Percentiles rank a stretch among this genome's conserved stretches.
Conservation (phyloP, 352 stramenopile species). For the Globisporangium recalcitrans region DNA sequence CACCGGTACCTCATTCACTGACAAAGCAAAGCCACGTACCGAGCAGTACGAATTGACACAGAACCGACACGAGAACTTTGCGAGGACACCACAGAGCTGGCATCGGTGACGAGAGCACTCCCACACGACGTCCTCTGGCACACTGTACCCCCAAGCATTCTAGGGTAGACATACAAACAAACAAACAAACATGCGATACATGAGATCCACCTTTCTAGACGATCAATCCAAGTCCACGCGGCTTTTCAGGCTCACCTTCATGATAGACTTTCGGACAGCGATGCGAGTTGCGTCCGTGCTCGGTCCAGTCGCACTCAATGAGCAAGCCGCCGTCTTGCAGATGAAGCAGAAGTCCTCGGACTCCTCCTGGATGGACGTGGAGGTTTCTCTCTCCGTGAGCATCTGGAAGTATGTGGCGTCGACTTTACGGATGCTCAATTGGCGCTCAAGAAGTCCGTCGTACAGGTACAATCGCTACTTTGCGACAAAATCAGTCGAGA, state of each 20-base stretch:
- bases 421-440: slow-evolving; percentile 29
- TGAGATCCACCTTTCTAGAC: background rate
- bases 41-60: slow-evolving; percentile 47
- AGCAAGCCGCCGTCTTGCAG: slow-evolving; percentile 77
- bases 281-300: slow-evolving; percentile 28
- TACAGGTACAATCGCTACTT: background rate
- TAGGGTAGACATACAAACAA: slow-evolving; percentile 10
- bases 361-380: slow-evolving; percentile 17
- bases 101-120: slow-evolving; percentile 60
- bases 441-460: background rate
- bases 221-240: background rate
- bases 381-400: slow-evolving; percentile 34
- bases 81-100: slow-evolving; percentile 46
- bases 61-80: slow-evolving; percentile 51
- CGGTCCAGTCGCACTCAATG: slow-evolving; percentile 81
- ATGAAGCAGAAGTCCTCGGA: slow-evolving; percentile 84
- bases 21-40: slow-evolving; percentile 28
- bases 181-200: background rate
- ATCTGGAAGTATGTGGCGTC: slow-evolving; percentile 65
- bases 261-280: slow-evolving; percentile 80
- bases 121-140: slow-evolving; percentile 55
- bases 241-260: slow-evolving; percentile 30
- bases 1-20: background rate
- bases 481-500: too few species aligned
- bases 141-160: slow-evolving; percentile 60